Percentiles rank a stretch among this genome's conserved stretches.
Conservation (phyloP, 2,329 filamentous ascomycete species). For the Colletotrichum kahawae region DNA sequence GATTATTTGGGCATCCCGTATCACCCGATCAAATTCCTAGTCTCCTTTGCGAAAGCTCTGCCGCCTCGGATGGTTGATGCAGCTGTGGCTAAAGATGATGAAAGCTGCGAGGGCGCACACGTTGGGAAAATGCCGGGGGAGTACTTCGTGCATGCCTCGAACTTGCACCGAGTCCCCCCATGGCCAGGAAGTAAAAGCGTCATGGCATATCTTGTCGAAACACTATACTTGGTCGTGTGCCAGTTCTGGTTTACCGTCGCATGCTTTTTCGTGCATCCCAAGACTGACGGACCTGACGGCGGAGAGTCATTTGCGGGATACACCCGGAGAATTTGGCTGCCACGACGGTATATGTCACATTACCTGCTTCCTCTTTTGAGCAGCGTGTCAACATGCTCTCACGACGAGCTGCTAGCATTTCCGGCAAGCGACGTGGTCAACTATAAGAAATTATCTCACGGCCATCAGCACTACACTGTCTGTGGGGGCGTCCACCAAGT, state of each 20-base stretch:
- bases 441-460: constrained; percentile 53
- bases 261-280: constrained; percentile 52
- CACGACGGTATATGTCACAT: constrained; percentile 47
- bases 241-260: constrained; percentile 60
- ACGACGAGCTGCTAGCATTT: constrained; percentile 52
- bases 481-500: constrained; percentile 54
- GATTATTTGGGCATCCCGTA: constrained; percentile 56
- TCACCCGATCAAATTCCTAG: constrained; percentile 56
- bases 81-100: not conserved
- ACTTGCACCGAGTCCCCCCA: constrained; percentile 53
- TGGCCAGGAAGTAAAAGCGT: constrained; percentile 41
- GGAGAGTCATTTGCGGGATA: constrained; percentile 55
- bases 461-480: constrained; percentile 56
- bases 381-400: constrained; percentile 59
- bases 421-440: constrained; percentile 57
- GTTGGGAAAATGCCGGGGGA: constrained; percentile 27
- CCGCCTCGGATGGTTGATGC: not conserved
- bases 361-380: constrained; percentile 62
- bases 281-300: not conserved
- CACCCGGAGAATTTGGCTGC: constrained; percentile 52
- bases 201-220: constrained; percentile 46
- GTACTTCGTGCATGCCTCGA: constrained; percentile 60
- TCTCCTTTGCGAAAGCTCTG: constrained; percentile 49
- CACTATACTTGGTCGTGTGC: constrained; percentile 49
- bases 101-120: not conserved